Conservation (phyloP, 1,284 basidiomycete genomes). For the Fomitiporia mediterranea region DNA sequence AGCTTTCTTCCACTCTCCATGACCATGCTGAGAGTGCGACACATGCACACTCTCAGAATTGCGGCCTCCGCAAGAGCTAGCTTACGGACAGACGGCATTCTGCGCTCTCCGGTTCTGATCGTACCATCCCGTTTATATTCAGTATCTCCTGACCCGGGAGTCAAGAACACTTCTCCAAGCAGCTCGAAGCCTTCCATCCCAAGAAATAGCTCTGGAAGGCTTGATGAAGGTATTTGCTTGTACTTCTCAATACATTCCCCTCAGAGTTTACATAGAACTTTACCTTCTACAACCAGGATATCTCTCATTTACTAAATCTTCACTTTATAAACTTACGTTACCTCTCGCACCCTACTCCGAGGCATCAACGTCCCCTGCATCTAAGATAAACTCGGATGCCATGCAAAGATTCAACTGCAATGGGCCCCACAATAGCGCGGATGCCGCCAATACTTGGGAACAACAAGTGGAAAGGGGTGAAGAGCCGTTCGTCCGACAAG, state of each 20-base stretch:
- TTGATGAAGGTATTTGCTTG: constrained; percentile 7
- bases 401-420: background rate
- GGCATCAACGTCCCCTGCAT: background rate
- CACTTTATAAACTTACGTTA: constrained; percentile 19
- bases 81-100: background rate
- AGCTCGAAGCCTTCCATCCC: constrained; percentile 2
- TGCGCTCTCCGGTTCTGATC: background rate
- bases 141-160: background rate
- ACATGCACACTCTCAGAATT: background rate
- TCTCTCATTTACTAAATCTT: constrained; percentile 20
- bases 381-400: background rate
- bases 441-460: constrained; percentile 4
- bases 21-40: background rate
- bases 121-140: background rate
- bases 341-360: constrained; percentile 9
- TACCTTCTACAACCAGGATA: constrained; percentile 9
- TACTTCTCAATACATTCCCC: background rate
- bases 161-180: constrained; percentile 8
- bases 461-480: constrained; percentile 10
- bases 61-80: background rate
- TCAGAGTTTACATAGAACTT: background rate
- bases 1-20: background rate
- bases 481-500: background rate
- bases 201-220: background rate
- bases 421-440: background rate